Evolutionary conservation across 805 yeast species (phyloP), one percentile per base, ranked within the genome.

Genomic region (Nakazawaea ishiwadae): DNA sequence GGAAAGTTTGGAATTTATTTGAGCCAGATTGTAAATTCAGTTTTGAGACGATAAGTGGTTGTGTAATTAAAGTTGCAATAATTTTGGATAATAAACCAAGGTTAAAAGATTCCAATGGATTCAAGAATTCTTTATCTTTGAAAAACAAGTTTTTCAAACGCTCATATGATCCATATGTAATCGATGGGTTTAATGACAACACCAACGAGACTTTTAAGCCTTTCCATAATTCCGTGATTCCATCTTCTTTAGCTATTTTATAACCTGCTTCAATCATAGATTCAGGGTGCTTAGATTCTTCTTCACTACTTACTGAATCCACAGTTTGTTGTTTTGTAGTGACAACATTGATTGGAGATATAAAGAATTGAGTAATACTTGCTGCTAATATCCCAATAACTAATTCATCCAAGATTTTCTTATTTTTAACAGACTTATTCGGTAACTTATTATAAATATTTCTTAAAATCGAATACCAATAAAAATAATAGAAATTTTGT

Each of bases 1-100:
- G 79, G 61, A 84, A 84, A 37, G 71, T 66, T 37, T 69, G 66
- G 55, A 80, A 77, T 37, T 51, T 55, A 45, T 61, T 59, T 10
- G 51, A 48, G 19, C 49, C 47, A 48, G 68, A 69, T 62, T 87
- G 96, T 46, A 86, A 73, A 75, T 84, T 76, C 12, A 84, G 91
- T 61, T 87, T 87, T 11, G 95, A 79, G 1, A 86, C 84, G 54
- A 87, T 87, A 59, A 87, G 66, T 2, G 96, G 96, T 64, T 86
- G 95, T 0, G 96, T 86, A 3, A 78, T 70, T 10, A 86, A 35
- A 0, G 96, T 87, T 5, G 96, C 95, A 57, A 84, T 61, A 46
- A 84, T 74, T 65, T 87, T 87, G 40, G 93, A 82, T 31, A 84
- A 46, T n/a, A 89, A 86, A 4, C 96, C 96, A 12, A 85, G 62